phyloP scores from a whole-genome alignment of 306 rosid species.

The Alnus rubra region DNA sequence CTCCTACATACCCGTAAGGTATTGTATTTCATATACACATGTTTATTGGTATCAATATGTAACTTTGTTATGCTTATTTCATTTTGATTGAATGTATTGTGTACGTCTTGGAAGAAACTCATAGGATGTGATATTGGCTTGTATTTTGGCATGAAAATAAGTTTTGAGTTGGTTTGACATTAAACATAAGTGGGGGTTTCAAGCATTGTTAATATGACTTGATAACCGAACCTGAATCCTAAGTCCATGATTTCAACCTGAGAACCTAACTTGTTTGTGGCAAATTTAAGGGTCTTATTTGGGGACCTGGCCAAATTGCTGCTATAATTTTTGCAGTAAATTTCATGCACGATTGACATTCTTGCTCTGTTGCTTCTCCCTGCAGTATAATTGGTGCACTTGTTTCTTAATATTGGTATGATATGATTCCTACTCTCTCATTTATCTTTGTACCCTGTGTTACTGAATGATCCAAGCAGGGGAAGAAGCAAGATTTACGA shows the following conservation, averaged over 20 bases:
- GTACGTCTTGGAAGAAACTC: not conserved
- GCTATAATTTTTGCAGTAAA: not conserved
- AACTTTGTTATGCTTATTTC: not conserved
- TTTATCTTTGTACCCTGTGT: constrained; percentile 15
- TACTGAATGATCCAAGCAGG: constrained; percentile 48
- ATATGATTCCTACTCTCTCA: not conserved
- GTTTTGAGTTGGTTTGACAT: not conserved
- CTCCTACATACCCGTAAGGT: constrained; percentile 87
- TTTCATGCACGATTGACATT: not conserved
- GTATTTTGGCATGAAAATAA: not conserved
- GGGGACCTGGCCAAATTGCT: not conserved
- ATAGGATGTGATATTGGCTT: not conserved
- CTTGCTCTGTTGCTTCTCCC: not conserved
- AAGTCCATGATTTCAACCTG: not conserved
- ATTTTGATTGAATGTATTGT: not conserved
- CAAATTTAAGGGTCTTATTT: constrained; percentile 16
- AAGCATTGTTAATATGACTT: not conserved
- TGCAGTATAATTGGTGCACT: constrained; percentile 4
- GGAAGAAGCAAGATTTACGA: constrained; percentile 69
- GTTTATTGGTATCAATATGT: not conserved
- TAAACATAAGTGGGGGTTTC: not conserved
- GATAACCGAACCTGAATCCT: not conserved
- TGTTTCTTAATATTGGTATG: constrained; percentile 20
- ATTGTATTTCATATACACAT: constrained; percentile 12
- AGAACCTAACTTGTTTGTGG: not conserved